Base-by-base conservation (phyloP, 129 eudicot genomes). In the Logfia minima region DNA sequence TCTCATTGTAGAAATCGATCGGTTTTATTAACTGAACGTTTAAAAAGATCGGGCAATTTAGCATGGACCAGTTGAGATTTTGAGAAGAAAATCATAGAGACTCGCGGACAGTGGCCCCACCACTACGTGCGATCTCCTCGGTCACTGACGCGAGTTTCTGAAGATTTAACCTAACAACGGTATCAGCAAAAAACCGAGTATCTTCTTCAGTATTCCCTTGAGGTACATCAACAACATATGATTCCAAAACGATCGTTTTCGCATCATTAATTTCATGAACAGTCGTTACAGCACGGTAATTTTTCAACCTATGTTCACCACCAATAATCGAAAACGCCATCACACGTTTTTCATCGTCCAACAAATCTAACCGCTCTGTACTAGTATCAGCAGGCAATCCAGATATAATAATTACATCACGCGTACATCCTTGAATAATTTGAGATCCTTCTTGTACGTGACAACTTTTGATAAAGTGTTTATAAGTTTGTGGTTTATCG, bases 391-490 rank as follows among this genome's bases (percentile, higher is more conserved):
- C 98, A 63, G 98, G 98, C 69, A 92, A 75, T 0, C 98, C 98
- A 0, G 98, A 92, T 55, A 92, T 88, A 45, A 92, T 90, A 77
- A 37, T 82, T 70, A 92, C 92, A 37, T 90, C 88, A 4, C 98
- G 81, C 10, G 96, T 88, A 78, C 69, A 87, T 0, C 98, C 98
- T 7, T 72, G 89, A 9, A 80, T 60, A 8, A 65, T 1, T 65
- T 29, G 41, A 4, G 70, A 29, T n/a, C 45, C 43, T 65, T 31
- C 70, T 65, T 26, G 4, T 34, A 19, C 60, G 70, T 79, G 86
- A 74, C 96, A 89, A 75, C 89, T 92, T 69, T 92, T 92, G 79
- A 92, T 92, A 74, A 92, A 92, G 90, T 92, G 98, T 60, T 92
- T 92, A 89, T 92, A 92, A 2, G 79, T 86, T 52, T 92, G 96